phyloP scores from a whole-genome alignment of 2,329 filamentous ascomycete species.

The Tolypocladium cylindrosporum region DNA sequence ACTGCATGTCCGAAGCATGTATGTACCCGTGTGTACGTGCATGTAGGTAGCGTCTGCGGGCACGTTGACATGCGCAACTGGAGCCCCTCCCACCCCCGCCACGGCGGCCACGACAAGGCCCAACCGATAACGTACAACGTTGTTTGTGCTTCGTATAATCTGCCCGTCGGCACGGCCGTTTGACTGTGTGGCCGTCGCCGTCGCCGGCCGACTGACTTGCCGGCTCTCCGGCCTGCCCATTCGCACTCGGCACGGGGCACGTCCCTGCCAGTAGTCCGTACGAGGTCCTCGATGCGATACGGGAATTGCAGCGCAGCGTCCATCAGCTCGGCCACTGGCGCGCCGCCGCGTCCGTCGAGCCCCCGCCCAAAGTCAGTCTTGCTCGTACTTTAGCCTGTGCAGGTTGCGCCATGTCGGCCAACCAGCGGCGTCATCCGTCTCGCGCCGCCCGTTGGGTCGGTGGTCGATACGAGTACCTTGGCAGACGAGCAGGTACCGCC shows the following conservation, averaged over 20 bases:
- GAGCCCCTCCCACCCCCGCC: too few relatives aligned
- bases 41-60: not conserved
- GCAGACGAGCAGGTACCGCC: not conserved
- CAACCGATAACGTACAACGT: not conserved
- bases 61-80: not conserved
- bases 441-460: constrained; percentile 2
- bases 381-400: not conserved
- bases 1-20: not conserved
- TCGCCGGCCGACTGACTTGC: not conserved
- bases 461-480: not conserved
- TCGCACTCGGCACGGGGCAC: too few relatives aligned
- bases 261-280: not conserved
- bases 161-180: not conserved
- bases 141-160: too few relatives aligned
- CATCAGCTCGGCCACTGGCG: not conserved
- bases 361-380: not conserved
- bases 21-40: not conserved
- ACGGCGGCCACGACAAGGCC: not conserved
- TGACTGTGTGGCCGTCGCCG: not conserved
- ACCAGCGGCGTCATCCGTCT: constrained; percentile 22
- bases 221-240: not conserved
- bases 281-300: not conserved
- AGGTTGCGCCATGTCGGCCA: constrained; percentile 20
- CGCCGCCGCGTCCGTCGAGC: not conserved
- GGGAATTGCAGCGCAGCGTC: too few relatives aligned